Evolutionary conservation across 352 stramenopile genomes (phyloP).

Genomic region (Globisporangium cederbergense): DNA sequence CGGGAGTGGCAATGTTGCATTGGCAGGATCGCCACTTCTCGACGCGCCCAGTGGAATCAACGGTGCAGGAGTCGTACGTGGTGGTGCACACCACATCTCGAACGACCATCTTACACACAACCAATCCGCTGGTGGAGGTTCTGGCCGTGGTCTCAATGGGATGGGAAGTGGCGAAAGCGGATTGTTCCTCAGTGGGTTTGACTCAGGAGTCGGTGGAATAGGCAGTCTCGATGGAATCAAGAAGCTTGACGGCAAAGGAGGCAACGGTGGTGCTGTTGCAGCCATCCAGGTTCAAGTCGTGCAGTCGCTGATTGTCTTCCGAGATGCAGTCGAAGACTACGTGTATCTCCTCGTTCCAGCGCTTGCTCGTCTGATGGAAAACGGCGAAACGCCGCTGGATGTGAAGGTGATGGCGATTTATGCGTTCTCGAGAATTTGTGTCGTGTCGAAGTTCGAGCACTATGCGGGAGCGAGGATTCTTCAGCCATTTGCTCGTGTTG

Average conservation of each 20-base stretch:
- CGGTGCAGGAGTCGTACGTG: background rate
- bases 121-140: background rate
- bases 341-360: conserved; percentile 93
- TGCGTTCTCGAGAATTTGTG: conserved; percentile 57
- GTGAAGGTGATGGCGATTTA: conserved; percentile 78
- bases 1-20: background rate
- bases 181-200: conserved; percentile 27
- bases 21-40: conserved; percentile 5
- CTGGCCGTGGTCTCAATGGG: background rate
- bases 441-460: conserved; percentile 74
- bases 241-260: conserved; percentile 17
- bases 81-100: conserved; percentile 17
- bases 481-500: conserved; percentile 65
- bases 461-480: conserved; percentile 73
- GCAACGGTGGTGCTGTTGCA: conserved; percentile 23
- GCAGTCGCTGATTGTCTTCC: conserved; percentile 89
- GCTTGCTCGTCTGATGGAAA: conserved; percentile 92
- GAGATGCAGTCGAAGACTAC: conserved; percentile 91
- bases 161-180: conserved; percentile 6
- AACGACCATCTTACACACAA: conserved; percentile 8
- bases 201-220: conserved; percentile 4
- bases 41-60: conserved; percentile 5
- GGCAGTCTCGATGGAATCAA: conserved; percentile 20
- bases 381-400: conserved; percentile 77
- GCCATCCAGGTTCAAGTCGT: conserved; percentile 81